Base-by-base conservation (phyloP, 169 alveolate species). In the Cryptosporidium sp. region DNA sequence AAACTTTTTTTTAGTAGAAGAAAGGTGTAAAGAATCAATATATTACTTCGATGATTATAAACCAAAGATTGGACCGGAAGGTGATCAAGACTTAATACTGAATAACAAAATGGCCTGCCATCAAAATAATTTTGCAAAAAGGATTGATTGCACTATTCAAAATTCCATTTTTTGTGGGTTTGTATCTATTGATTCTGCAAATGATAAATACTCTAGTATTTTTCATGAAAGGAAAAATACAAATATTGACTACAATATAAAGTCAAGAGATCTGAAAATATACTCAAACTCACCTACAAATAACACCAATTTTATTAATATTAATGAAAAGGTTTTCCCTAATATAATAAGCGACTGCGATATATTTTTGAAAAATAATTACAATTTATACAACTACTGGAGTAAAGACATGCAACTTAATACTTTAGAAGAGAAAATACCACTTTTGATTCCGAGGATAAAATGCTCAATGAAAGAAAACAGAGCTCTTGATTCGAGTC, bases 131-230 rank as follows among this genome's bases (percentile, higher is more conserved):
- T 65, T 31, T 18, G 6, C 39, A 23, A 55, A 26, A 80, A 29
- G 43, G 39, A 58, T 41, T 14, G 33, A 65, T 65, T 29, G 14
- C 10, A 3, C 48, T 3, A 26, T 31, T 16, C 80, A 80, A 80
- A 80, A 48, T 41, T 69, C 89, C 5, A 29, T 58, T 59, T 80
- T 80, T 80, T 80, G 89, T 80, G 89, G 89, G 21, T 80, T 80
- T 41, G 89, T 80, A 7, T 37, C 37, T 29, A 41, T 80, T 21
- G 86, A 74, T 9, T 29, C 37, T 23, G 35, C 35, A 21, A 41
- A 21, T 21, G 43, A 70, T 6, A 43, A 45, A 43, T 21, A 61
- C 12, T 41, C 48, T 21, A 41, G n/a, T 16, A n/a, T 67, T 59
- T 8, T 31, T 62, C 37, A 43, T 16, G 31, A 33, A 3, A 26